Base-by-base conservation (phyloP, 805 yeast species). In the Pichia manshurica region DNA sequence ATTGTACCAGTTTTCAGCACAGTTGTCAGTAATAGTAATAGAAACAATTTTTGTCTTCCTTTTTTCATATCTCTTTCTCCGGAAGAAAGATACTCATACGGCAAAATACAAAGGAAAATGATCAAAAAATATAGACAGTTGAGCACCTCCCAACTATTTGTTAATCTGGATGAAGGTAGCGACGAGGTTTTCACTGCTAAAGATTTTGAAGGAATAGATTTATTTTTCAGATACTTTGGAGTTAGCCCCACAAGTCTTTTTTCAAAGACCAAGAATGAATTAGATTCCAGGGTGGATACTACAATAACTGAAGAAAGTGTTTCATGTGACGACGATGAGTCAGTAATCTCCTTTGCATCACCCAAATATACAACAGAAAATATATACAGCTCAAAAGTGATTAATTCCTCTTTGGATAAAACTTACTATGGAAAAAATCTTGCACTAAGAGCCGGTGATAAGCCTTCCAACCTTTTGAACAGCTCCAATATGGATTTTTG, bases 31-130 rank as follows among this genome's bases (percentile, higher is more conserved):
- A 60, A 70, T 56, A 65, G 72, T 62, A 47, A 68, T 47, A 70
- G 74, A 0, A 71, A 71, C 38, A 64, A 81, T 1, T 85, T 88
- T 65, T 95, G 89, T 2, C 62, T 82, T 1, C 98, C 98, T 2
- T 79, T 87, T 56, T 81, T 89, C 55, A 69, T 89, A 25, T 73
- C 80, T 0, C 57, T 88, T 45, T 59, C 73, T 2, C 68, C 70
- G 32, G 71, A 69, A 1, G 91, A 85, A 34, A 62, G 72, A 5
- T 56, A 58, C 3, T 80, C 87, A 21, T 80, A 76, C 58, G 84
- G 82, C 5, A 57, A 63, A 1, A 79, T 89, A 7, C 66, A 84
- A 53, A 60, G 61, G 20, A 84, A 83, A 56, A 56, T 88, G 25
- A 81, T 81, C 46, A 64, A 66, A 34, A 63, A 67, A 47, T 75